Base-by-base conservation (phyloP, 768 basidiomycete species). In the Boletus sp. region DNA sequence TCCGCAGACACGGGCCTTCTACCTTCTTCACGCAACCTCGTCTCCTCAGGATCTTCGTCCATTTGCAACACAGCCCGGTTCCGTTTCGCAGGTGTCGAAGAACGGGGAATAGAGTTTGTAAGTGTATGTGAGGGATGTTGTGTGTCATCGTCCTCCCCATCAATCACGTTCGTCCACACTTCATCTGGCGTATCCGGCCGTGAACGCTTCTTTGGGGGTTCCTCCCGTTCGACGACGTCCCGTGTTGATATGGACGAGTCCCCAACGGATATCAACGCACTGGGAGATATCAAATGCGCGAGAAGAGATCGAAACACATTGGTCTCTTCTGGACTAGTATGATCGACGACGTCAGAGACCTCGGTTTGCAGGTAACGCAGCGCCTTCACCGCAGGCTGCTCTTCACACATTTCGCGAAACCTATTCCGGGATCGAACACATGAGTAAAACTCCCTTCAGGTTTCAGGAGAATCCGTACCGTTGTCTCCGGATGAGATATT, bases 371-470 rank as follows among this genome's bases (percentile, higher is more conserved):
- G 72, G 70, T 90, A 92, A 14, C 74, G 77, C 38, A 93, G 76
- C 1, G 90, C 87, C 62, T 83, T 80, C 23, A 87, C 77, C 1
- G 70, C 55, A 2, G 83, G 69, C 15, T 70, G 75, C 42, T 83
- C 81, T 66, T 83, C 82, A 63, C 88, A 88, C 79, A 90, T 84
- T 64, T 93, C 90, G n/a, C 85, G 82, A 72, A 91, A 92, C 61
- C 90, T 92, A 60, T 29, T 10, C 32, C 47, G 32, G 17, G 34
- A 30, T 29, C 5, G n/a, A 30, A 37, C 10, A 17, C 33, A 44
- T 35, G 41, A 39, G 10, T 7, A 10, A 17, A 17, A 19, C 21
- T 17, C 9, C 32, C 7, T 52, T 13, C 1, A 17, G 25, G 33
- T 10, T 15, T n/a, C 1, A 25, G 8, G 13, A 8, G n/a, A 35